Percentiles rank a stretch among this genome's conserved stretches.
Conservation (phyloP, 257 asterid genomes). For the Solanum sitiens region DNA sequence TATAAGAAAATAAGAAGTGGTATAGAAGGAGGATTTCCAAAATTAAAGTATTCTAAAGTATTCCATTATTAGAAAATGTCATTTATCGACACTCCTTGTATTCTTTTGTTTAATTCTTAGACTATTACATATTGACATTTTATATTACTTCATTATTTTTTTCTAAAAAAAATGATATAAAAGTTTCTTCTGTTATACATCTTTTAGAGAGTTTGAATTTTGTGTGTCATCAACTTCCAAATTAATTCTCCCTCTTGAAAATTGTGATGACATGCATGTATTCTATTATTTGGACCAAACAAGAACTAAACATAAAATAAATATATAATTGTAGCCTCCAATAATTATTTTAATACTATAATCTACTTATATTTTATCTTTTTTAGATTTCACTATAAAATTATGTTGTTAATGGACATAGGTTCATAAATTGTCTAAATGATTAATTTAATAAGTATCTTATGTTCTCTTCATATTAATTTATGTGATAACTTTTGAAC, state of each 20-base stretch:
- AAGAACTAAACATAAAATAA: background rate
- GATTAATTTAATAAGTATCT: background rate
- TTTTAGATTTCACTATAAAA: no score
- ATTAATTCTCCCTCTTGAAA: background rate
- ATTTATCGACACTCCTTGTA: background rate
- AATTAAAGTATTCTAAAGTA: background rate
- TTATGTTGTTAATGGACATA: background rate
- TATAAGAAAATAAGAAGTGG: background rate
- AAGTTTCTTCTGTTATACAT: background rate
- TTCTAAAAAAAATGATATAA: background rate
- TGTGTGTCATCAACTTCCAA: background rate
- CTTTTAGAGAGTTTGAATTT: background rate
- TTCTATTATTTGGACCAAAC: background rate
- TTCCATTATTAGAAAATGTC: background rate
- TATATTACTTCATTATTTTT: background rate
- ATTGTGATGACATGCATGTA: background rate
- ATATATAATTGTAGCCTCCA: background rate
- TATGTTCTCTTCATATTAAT: background rate
- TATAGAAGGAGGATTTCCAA: background rate
- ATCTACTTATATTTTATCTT: no score
- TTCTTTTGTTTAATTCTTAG: background rate
- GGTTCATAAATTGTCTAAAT: background rate
- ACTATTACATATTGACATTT: background rate
- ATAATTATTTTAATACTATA: background rate
- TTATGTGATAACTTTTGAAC: background rate